Conservation (phyloP, 202 grass and related monocot species). For the Schoenoplectus tabernaemontani region DNA sequence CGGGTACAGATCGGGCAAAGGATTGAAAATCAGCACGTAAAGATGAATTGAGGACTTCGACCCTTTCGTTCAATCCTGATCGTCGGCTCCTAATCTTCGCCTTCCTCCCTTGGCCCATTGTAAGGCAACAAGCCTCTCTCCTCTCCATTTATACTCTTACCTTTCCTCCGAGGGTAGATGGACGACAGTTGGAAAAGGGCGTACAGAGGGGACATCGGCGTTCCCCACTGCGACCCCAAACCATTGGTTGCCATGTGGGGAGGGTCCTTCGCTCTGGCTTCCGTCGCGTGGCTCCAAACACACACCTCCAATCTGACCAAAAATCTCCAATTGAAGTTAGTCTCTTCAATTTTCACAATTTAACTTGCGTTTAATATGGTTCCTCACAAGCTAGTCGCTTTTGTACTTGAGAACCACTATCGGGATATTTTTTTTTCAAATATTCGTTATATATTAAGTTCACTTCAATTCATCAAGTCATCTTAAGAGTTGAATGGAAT, state of each 20-base stretch:
- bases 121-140: background rate
- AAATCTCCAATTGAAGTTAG: slow-evolving; percentile 32
- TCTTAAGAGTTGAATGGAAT: no score
- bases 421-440: background rate
- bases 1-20: no score
- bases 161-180: slow-evolving; percentile 38
- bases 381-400: background rate
- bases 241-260: slow-evolving; percentile 48
- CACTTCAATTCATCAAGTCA: no score
- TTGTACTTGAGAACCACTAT: background rate
- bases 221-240: slow-evolving; percentile 65
- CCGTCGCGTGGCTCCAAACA: slow-evolving; percentile 62
- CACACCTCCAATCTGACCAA: slow-evolving; percentile 47
- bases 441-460: background rate
- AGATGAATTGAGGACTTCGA: no score
- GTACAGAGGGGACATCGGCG: slow-evolving; percentile 68
- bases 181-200: slow-evolving; percentile 41
- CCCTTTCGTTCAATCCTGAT: background rate
- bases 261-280: slow-evolving; percentile 53
- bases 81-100: background rate
- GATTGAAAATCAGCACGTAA: no score
- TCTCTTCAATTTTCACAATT: background rate
- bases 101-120: no score
- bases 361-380: background rate
- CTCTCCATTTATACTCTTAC: background rate